These are phyloP conservation scores for Aspergillus carbonarius DNA, from an alignment of 2,329 filamentous ascomycete genomes.

Conservation along the genomic window DNA sequence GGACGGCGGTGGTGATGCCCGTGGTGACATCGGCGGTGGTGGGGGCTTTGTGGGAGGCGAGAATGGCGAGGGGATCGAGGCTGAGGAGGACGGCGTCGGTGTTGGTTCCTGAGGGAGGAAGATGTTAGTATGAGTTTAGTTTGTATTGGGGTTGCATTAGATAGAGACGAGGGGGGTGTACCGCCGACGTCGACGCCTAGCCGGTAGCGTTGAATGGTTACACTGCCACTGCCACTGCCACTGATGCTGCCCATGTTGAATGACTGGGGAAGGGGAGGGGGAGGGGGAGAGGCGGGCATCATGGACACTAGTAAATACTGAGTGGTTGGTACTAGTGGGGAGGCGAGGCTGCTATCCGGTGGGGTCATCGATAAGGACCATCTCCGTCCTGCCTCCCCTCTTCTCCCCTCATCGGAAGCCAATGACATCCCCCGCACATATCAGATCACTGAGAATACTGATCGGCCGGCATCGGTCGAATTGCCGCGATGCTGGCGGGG, in stretches of 20 bases:
- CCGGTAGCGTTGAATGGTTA: slow-evolving; percentile 8
- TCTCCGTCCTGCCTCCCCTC: too few relatives aligned
- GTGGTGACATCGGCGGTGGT: slow-evolving; percentile 44
- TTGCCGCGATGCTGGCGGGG: too few relatives aligned
- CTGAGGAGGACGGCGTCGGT: slow-evolving; percentile 36
- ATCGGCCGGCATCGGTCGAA: too few relatives aligned
- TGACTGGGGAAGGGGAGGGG: not conserved
- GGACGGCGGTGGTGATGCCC: slow-evolving; percentile 43
- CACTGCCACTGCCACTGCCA: too few relatives aligned
- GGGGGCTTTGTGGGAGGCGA: slow-evolving; percentile 39
- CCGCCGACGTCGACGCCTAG: slow-evolving; percentile 24
- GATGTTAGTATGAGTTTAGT: too few relatives aligned
- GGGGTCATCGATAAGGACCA: too few relatives aligned
- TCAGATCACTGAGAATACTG: too few relatives aligned
- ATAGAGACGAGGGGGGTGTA: not conserved
- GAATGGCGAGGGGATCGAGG: slow-evolving; percentile 25
- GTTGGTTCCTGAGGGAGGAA: slow-evolving; percentile 44
- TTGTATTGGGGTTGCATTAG: not conserved
- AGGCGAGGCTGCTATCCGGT: too few relatives aligned
- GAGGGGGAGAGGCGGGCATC: not conserved
- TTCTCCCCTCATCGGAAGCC: not conserved
- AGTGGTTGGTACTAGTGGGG: too few relatives aligned
- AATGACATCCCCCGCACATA: not conserved
- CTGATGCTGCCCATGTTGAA: slow-evolving; percentile 7
- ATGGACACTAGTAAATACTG: too few relatives aligned